A percentile compares a stretch with the other conserved stretches of the same genome.
These are phyloP conservation scores for Pueraria montana DNA, from an alignment of 306 rosid species.

Conservation along the genomic window DNA sequence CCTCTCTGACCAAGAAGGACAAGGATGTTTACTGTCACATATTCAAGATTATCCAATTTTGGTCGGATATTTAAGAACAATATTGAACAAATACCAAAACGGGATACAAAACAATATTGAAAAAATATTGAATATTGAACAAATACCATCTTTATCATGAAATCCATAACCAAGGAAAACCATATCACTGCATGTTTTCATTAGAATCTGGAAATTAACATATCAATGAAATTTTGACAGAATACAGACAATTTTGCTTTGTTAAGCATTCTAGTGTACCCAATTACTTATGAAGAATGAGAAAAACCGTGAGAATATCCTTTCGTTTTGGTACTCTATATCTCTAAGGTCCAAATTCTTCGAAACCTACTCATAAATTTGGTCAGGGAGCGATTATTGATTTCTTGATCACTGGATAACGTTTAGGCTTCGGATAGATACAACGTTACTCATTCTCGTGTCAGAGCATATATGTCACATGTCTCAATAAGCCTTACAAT, in stretches of 20 bases:
- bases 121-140: no score
- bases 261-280: not conserved
- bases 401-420: not conserved
- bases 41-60: no score
- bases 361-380: not conserved
- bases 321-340: not conserved
- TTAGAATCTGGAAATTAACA: not conserved
- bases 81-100: not conserved
- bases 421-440: not conserved
- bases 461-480: not conserved
- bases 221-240: not conserved
- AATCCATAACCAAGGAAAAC: no score
- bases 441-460: not conserved
- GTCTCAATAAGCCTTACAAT: not conserved
- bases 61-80: not conserved
- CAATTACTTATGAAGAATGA: not conserved
- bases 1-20: no score
- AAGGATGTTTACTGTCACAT: no score
- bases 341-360: not conserved
- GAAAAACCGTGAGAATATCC: not conserved
- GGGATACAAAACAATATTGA: not conserved
- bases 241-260: not conserved
- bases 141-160: no score
- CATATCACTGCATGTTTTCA: not conserved
- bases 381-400: not conserved